phyloP scores from a whole-genome alignment of 2,329 filamentous ascomycete species.

The Phoma sp. region DNA sequence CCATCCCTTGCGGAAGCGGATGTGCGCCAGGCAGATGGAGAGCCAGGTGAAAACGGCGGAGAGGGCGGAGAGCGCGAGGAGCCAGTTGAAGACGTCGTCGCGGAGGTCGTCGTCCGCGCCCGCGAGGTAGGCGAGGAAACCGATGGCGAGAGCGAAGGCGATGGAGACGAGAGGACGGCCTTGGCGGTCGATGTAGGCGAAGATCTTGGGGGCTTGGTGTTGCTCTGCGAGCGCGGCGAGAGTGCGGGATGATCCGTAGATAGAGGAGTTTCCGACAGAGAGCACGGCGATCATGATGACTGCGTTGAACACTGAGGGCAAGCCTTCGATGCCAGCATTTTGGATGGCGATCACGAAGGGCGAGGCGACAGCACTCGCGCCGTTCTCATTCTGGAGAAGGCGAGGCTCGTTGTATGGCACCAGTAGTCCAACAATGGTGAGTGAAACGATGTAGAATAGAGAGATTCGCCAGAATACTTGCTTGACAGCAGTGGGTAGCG shows the following conservation, averaged over 20 bases:
- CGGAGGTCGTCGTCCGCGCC: conserved; percentile 46
- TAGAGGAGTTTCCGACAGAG: conserved; percentile 88
- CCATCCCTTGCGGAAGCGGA: conserved; percentile 70
- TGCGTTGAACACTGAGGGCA: conserved; percentile 92
- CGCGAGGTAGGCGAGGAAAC: conserved; percentile 65
- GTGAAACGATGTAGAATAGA: conserved; percentile 82
- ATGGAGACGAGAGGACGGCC: conserved; percentile 66
- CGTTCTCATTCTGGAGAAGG: conserved; percentile 64
- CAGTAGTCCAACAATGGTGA: conserved; percentile 80
- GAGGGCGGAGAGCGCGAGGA: conserved; percentile 73
- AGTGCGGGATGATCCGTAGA: conserved; percentile 90
- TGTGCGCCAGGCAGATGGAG: conserved; percentile 67
- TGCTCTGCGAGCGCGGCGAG: conserved; percentile 89
- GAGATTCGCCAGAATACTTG: conserved; percentile 57
- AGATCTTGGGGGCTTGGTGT: conserved; percentile 60
- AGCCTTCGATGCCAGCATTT: conserved; percentile 78
- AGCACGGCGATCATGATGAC: conserved; percentile 91
- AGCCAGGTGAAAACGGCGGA: conserved; percentile 79
- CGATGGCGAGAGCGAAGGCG: conserved; percentile 60
- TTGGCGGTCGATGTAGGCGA: conserved; percentile 66
- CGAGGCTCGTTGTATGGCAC: conserved; percentile 73
- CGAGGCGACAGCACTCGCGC: conserved; percentile 75
- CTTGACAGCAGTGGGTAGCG: conserved; percentile 52
- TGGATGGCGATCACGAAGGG: conserved; percentile 94
- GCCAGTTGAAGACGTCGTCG: conserved; percentile 65